phyloP scores from a whole-genome alignment of 1,284 basidiomycete genomes.

The Schizophyllum commune region DNA sequence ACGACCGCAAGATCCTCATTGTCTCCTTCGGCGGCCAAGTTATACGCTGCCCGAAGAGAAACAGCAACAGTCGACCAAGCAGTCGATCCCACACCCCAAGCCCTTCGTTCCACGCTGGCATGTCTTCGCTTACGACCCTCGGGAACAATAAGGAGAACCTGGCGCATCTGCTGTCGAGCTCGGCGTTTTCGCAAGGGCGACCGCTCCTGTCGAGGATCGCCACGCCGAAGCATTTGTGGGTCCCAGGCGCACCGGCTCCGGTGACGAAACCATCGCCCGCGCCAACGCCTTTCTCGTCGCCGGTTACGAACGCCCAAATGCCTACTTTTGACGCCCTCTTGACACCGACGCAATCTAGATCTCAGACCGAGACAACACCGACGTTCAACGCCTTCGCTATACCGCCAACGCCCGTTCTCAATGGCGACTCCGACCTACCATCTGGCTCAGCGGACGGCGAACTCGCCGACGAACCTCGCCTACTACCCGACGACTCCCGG shows the following conservation, averaged over 20 bases:
- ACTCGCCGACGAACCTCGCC: constrained; percentile 20
- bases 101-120: constrained; percentile 2
- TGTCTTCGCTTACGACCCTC: background rate
- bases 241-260: constrained; percentile 41
- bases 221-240: constrained; percentile 41
- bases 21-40: constrained; percentile 76
- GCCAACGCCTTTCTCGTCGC: constrained; percentile 8
- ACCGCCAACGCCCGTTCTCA: constrained; percentile 21
- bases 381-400: constrained; percentile 8
- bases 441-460: constrained; percentile 12
- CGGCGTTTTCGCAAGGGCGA: background rate
- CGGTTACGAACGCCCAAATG: constrained; percentile 1
- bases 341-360: background rate
- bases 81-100: constrained; percentile 13
- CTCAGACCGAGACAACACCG: background rate
- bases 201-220: constrained; percentile 18
- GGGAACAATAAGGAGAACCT: background rate
- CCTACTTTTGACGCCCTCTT: background rate
- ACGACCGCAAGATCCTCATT: constrained; percentile 54
- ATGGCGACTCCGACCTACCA: constrained; percentile 1
- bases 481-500: constrained; percentile 63
- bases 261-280: constrained; percentile 22
- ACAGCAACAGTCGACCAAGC: constrained; percentile 11
- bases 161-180: background rate
- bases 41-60: constrained; percentile 48